phyloP scores from a whole-genome alignment of 2,329 filamentous ascomycete species.

The Fusarium tricinctum region DNA sequence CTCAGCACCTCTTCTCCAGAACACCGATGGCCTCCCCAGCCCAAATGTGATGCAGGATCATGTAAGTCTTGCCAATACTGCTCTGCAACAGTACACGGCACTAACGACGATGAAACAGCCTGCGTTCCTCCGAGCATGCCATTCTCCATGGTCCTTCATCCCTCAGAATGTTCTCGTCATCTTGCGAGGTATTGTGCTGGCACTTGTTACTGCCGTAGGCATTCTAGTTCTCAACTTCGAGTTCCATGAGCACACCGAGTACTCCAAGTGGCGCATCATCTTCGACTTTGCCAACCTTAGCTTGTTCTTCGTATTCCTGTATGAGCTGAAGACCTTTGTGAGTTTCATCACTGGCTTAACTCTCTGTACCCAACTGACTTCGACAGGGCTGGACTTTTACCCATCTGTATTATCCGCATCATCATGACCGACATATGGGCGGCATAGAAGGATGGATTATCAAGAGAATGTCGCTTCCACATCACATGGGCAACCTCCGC shows the following conservation, averaged over 20 bases:
- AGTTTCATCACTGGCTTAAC: slow-evolving; percentile 40
- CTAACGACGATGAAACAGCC: slow-evolving; percentile 55
- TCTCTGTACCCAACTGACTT: background rate
- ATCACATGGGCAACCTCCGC: slow-evolving; percentile 57
- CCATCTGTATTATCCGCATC: slow-evolving; percentile 63
- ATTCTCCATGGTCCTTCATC: slow-evolving; percentile 65
- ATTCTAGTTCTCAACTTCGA: slow-evolving; percentile 63
- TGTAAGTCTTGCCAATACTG: slow-evolving; percentile 42
- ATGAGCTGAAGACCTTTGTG: slow-evolving; percentile 63
- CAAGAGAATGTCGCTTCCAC: slow-evolving; percentile 61
- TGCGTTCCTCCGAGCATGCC: slow-evolving; percentile 65
- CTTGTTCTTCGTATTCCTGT: slow-evolving; percentile 59
- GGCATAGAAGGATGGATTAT: slow-evolving; percentile 56
- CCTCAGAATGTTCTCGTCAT: slow-evolving; percentile 62
- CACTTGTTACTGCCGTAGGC: slow-evolving; percentile 59
- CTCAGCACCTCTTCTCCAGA: slow-evolving; percentile 54
- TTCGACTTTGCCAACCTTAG: slow-evolving; percentile 66
- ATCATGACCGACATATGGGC: slow-evolving; percentile 54
- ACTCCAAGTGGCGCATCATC: slow-evolving; percentile 58
- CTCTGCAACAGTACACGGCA: background rate
- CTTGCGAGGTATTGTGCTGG: slow-evolving; percentile 59
- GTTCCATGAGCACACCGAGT: slow-evolving; percentile 57
- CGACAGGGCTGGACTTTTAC: slow-evolving; percentile 66
- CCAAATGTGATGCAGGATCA: slow-evolving; percentile 55
- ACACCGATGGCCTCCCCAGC: slow-evolving; percentile 50